These are phyloP conservation scores for Leishmania lainsoni DNA, from an alignment of 208 protist species.

Conservation along the genomic window DNA sequence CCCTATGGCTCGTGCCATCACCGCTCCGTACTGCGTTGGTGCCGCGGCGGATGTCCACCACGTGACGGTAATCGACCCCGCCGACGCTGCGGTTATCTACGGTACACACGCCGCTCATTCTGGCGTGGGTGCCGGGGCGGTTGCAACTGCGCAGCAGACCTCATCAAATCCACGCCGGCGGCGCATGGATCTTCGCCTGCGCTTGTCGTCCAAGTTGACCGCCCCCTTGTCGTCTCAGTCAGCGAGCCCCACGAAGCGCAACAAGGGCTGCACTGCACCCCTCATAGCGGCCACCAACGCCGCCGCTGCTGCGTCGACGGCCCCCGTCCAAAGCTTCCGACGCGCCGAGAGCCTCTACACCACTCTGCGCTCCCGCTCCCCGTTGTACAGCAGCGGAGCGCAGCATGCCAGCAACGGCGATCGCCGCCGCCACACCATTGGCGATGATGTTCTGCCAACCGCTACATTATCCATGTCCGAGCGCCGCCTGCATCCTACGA, in stretches of 20 bases:
- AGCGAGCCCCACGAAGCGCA: not conserved
- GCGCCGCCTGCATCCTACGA: conserved; percentile 1
- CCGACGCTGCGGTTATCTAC: not conserved
- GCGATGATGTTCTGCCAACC: not conserved
- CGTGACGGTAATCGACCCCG: conserved; percentile 11
- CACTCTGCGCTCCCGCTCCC: not conserved
- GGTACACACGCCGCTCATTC: not conserved
- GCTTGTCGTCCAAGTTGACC: not conserved
- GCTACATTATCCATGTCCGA: not conserved
- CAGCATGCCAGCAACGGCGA: not conserved
- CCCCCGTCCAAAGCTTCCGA: not conserved
- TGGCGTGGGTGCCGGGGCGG: not conserved
- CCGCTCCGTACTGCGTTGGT: not conserved
- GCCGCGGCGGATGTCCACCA: not conserved
- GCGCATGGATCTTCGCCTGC: conserved; percentile 5
- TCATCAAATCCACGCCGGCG: conserved; percentile 1
- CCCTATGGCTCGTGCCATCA: not conserved
- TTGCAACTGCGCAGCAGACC: not conserved
- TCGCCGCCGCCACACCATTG: conserved; percentile 23
- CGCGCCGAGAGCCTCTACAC: conserved; percentile 13
- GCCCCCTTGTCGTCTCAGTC: not conserved
- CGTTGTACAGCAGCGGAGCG: not conserved
- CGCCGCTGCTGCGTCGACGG: conserved; percentile 10
- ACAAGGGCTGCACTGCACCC: not conserved
- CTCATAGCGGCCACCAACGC: not conserved